Evolutionary conservation across 2,329 filamentous ascomycete genomes (phyloP), one percentile per base, ranked within the genome.

Genomic region (Ascocoryne sarcoides): DNA sequence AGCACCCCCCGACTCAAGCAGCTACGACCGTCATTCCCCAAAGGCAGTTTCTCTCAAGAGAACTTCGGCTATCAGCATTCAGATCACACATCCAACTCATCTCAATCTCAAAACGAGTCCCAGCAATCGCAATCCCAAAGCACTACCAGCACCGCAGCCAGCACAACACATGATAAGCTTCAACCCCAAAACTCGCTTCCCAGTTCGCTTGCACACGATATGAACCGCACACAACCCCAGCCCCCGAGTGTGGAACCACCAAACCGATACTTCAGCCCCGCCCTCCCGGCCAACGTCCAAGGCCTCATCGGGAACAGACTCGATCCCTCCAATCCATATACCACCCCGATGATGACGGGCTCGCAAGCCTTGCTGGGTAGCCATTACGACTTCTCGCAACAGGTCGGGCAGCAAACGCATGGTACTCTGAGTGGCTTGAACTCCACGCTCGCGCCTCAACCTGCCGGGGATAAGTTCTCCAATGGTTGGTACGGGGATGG

Each of bases 241-340:
- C 7, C 21, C 69, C 69, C n/a, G n/a, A n/a, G n/a, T n/a, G n/a
- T n/a, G n/a, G n/a, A n/a, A n/a, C n/a, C n/a, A n/a, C n/a, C n/a
- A n/a, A n/a, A n/a, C n/a, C n/a, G n/a, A n/a, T n/a, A n/a, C 8
- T 61, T 76, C 39, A 69, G 67, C 2, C 65, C 67, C 30, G 61
- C 65, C 3, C 57, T 76, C 16, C 71, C 73, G 16, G 56, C 66
- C 3, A 68, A 76, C 48, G 64, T 70, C 2, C 71, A 75, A 53
- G 68, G 71, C 51, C 59, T 76, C 14, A 59, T 76, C 4, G 70
- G 67, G 12, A 60, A 62, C 2, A 57, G 60, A 0, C 57, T 72
- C 4, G 65, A 70, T 44, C 58, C 60, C 2, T 64, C 61, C 20
- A 66, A 73, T 44, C 62, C 66, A 3, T 57, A 62, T 40, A 65